Evolutionary conservation across 441 rosid genomes (phyloP).

Genomic region (Melastoma candidum): DNA sequence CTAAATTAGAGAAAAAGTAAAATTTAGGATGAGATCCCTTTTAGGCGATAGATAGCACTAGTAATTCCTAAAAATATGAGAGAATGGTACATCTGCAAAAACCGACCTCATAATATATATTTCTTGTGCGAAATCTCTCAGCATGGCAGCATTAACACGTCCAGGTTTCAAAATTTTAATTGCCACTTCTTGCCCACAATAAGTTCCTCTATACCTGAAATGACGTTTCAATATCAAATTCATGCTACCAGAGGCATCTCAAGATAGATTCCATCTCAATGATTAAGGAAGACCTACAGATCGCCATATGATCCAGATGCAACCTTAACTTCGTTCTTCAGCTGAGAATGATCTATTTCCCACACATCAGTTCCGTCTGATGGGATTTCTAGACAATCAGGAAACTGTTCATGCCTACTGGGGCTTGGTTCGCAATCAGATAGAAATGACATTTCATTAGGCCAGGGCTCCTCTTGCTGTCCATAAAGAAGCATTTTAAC

Average conservation of each 20-base stretch:
- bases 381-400: constrained; percentile 70
- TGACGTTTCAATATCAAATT: constrained; percentile 8
- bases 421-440: constrained; percentile 31
- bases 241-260: constrained; percentile 13
- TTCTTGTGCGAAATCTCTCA: constrained; percentile 87
- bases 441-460: constrained; percentile 34
- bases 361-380: constrained; percentile 92
- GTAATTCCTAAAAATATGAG: not conserved
- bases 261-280: constrained; percentile 1
- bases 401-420: constrained; percentile 31
- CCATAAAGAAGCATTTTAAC: constrained; percentile 9
- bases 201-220: constrained; percentile 71
- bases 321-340: constrained; percentile 62
- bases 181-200: constrained; percentile 94
- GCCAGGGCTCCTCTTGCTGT: constrained; percentile 50
- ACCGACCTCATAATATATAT: constrained; percentile 89
- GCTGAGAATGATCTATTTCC: constrained; percentile 77
- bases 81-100: constrained; percentile 11
- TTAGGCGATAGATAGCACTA: too few species aligned
- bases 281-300: constrained; percentile 43
- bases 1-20: constrained; percentile 28
- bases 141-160: constrained; percentile 60
- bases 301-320: constrained; percentile 88
- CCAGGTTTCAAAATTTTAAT: constrained; percentile 84
- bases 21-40: too few species aligned